Evolutionary conservation across 352 stramenopile genomes (phyloP).

Genomic region (Phytophthora citrophthora): DNA sequence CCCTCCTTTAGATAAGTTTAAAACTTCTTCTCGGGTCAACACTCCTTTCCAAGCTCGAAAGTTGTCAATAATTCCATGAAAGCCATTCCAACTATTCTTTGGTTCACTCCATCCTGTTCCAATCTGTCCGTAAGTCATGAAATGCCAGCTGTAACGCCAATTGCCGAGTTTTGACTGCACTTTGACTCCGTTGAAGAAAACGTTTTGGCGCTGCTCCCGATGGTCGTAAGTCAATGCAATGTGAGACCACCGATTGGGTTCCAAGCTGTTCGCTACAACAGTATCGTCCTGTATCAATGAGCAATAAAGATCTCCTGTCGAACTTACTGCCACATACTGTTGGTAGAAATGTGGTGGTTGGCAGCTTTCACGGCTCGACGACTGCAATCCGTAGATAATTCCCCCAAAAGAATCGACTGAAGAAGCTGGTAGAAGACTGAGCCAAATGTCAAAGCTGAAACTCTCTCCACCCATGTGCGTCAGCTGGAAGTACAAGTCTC

Average conservation of each 20-base stretch:
- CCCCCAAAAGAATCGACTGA: slow-evolving; percentile 2
- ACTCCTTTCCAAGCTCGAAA: slow-evolving; percentile 38
- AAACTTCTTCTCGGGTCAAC: slow-evolving; percentile 9
- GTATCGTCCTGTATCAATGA: slow-evolving; percentile 24
- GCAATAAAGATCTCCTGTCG: slow-evolving; percentile 32
- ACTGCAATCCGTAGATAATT: slow-evolving; percentile 22
- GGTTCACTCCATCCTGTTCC: slow-evolving; percentile 32
- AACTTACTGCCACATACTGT: slow-evolving; percentile 34
- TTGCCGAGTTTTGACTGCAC: slow-evolving; percentile 1
- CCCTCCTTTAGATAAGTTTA: slow-evolving; percentile 7
- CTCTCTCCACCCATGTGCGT: slow-evolving; percentile 10
- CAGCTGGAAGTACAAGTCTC: neutral
- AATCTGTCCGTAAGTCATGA: slow-evolving; percentile 28
- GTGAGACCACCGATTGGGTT: slow-evolving; percentile 42
- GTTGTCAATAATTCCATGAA: slow-evolving; percentile 39
- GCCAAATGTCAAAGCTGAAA: slow-evolving; percentile 28
- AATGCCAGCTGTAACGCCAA: slow-evolving; percentile 12
- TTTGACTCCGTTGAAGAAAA: slow-evolving; percentile 38
- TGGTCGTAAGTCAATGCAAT: slow-evolving; percentile 37
- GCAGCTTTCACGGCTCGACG: neutral
- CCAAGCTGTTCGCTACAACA: slow-evolving; percentile 17
- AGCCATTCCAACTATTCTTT: slow-evolving; percentile 34
- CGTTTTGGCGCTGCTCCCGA: slow-evolving; percentile 16
- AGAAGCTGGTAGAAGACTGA: slow-evolving; percentile 11
- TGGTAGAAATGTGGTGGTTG: slow-evolving; percentile 27